Conservation (phyloP, 2,329 filamentous ascomycete genomes). For the Pseudogymnoascus sp. region DNA sequence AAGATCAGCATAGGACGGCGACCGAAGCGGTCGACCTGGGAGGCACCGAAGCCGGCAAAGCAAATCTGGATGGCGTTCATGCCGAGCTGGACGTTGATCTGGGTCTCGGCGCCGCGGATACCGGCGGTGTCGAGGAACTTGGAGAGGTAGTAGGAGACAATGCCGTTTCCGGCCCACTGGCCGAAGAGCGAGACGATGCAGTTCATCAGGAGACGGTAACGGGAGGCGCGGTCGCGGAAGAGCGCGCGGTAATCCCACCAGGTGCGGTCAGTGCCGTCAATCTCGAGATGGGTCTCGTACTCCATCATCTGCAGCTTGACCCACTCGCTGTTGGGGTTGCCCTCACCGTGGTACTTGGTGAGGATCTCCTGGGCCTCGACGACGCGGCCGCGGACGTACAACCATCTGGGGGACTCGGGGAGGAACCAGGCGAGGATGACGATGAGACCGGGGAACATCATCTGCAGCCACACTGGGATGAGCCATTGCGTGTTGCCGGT, state of each 20-base stretch:
- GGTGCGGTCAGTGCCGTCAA: slow-evolving; percentile 3
- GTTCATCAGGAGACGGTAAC: slow-evolving; percentile 3
- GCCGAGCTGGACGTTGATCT: slow-evolving; percentile 42
- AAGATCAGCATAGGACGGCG: slow-evolving; percentile 46
- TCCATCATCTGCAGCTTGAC: slow-evolving; percentile 41
- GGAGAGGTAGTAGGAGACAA: slow-evolving; percentile 17
- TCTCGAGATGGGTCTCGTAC: slow-evolving; percentile 36
- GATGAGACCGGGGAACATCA: slow-evolving; percentile 38
- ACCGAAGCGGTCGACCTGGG: slow-evolving; percentile 46
- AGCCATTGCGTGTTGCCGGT: slow-evolving; percentile 35
- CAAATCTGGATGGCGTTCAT: slow-evolving; percentile 46
- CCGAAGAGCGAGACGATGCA: background rate
- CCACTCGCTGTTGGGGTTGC: slow-evolving; percentile 40
- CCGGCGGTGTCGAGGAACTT: slow-evolving; percentile 37
- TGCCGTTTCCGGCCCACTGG: slow-evolving; percentile 9
- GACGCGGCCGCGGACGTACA: slow-evolving; percentile 45
- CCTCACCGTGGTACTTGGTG: slow-evolving; percentile 47
- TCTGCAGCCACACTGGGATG: slow-evolving; percentile 42
- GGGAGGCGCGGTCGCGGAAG: slow-evolving; percentile 6
- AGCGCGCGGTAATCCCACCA: slow-evolving; percentile 10
- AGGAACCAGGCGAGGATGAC: slow-evolving; percentile 42
- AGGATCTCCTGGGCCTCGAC: slow-evolving; percentile 46
- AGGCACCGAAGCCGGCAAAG: slow-evolving; percentile 46
- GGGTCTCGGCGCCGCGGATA: slow-evolving; percentile 33
- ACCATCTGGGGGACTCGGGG: slow-evolving; percentile 55